phyloP scores from a whole-genome alignment of 768 basidiomycete species.

The Agaricus subrufescens region DNA sequence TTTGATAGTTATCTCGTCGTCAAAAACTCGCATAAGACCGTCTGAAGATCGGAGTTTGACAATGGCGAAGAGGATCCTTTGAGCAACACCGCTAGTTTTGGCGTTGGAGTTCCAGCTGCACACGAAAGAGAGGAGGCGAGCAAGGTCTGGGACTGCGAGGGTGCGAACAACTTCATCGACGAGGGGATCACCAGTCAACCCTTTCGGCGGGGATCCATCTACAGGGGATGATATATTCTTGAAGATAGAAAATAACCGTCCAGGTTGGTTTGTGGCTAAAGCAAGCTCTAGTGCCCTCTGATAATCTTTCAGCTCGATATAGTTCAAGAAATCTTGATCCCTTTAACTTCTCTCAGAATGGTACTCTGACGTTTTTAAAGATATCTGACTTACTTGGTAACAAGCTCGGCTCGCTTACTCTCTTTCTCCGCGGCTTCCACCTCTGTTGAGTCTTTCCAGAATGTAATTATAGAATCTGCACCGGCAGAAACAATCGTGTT shows the following conservation, averaged over 20 bases:
- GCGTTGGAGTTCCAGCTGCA: slow-evolving; percentile 95
- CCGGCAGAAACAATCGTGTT: slow-evolving; percentile 86
- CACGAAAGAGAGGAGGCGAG: slow-evolving; percentile 74
- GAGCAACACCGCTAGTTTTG: slow-evolving; percentile 82
- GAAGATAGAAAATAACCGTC: slow-evolving; percentile 79
- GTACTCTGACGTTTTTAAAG: neutral
- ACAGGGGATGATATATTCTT: slow-evolving; percentile 41
- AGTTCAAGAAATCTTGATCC: slow-evolving; percentile 95
- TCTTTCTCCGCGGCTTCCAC: slow-evolving; percentile 75
- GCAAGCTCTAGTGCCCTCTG: slow-evolving; percentile 88
- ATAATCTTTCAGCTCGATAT: slow-evolving; percentile 83
- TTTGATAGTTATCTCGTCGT: slow-evolving; percentile 31
- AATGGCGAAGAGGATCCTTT: slow-evolving; percentile 76
- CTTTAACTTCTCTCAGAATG: slow-evolving; percentile 36
- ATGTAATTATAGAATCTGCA: slow-evolving; percentile 92
- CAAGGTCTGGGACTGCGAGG: slow-evolving; percentile 69
- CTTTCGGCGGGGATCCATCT: slow-evolving; percentile 21
- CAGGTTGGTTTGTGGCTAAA: slow-evolving; percentile 90
- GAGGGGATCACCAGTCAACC: slow-evolving; percentile 62
- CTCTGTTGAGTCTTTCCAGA: slow-evolving; percentile 95
- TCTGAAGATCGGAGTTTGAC: slow-evolving; percentile 73
- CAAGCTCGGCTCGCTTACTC: slow-evolving; percentile 62
- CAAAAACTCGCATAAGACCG: slow-evolving; percentile 68
- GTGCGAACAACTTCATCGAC: slow-evolving; percentile 82
- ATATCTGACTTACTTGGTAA: slow-evolving; percentile 63